These are phyloP conservation scores for Calonectria honghensis DNA, from an alignment of 2,329 filamentous ascomycete species.

Conservation along the genomic window DNA sequence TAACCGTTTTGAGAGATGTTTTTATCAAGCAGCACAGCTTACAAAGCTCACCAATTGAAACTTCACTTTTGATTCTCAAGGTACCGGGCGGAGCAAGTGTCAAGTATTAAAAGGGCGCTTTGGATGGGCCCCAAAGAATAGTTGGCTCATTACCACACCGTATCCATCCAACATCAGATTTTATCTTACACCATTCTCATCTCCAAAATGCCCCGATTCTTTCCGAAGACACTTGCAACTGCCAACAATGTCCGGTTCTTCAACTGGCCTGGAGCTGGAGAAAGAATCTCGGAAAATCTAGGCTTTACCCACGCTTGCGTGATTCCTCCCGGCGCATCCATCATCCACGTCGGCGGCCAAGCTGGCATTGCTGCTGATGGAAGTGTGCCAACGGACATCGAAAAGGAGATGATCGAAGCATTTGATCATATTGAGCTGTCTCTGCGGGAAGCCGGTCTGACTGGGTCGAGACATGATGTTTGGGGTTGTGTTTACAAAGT, in stretches of 20 bases:
- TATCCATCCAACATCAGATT: not conserved
- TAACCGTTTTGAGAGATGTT: not conserved
- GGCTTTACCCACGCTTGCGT: not conserved
- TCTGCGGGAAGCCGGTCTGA: not conserved
- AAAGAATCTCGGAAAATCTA: not conserved
- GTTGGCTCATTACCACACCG: not conserved
- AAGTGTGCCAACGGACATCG: not conserved
- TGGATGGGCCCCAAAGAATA: not conserved
- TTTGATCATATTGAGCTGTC: not conserved
- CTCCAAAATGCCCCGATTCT: not conserved
- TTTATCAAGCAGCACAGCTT: not conserved
- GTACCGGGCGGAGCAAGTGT: not conserved
- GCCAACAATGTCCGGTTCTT: not conserved
- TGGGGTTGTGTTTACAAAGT: slow-evolving; percentile 3
- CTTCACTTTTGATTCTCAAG: not conserved
- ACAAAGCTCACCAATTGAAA: not conserved
- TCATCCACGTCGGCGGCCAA: not conserved
- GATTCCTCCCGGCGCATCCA: not conserved
- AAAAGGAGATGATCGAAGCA: not conserved
- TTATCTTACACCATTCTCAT: not conserved
- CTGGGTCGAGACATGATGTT: not conserved
- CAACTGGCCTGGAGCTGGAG: not conserved
- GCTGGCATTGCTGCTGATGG: not conserved
- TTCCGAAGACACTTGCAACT: not conserved
- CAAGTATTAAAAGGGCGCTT: not conserved